phyloP scores from a whole-genome alignment of 805 yeast species.

The Candida fluviatilis region DNA sequence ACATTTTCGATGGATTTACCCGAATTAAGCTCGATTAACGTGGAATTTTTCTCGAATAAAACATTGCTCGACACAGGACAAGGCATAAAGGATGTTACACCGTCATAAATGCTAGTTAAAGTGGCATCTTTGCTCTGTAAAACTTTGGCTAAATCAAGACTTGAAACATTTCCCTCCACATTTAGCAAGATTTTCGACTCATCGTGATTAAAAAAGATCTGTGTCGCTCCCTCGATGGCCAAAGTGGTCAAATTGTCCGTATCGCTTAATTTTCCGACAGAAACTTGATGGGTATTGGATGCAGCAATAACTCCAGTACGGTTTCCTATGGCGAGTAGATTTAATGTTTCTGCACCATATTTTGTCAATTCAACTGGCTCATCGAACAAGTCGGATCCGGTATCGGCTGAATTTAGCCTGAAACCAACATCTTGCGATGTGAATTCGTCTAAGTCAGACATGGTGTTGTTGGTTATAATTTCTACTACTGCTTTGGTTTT shows the following conservation, averaged over 20 bases:
- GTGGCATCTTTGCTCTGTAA: conserved; percentile 1
- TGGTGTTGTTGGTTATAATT: background rate
- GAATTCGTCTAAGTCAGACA: conserved; percentile 13
- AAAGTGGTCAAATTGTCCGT: conserved; percentile 10
- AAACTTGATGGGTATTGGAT: conserved; percentile 23
- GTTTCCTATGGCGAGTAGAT: conserved; percentile 27
- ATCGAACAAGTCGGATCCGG: conserved; percentile 23
- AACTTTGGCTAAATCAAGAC: background rate
- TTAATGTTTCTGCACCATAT: conserved; percentile 13
- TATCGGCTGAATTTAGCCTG: conserved; percentile 21
- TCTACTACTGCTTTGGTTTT: background rate
- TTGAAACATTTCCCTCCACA: background rate
- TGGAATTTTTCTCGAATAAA: background rate
- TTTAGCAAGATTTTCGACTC: conserved; percentile 23
- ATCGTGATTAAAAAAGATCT: conserved; percentile 24
- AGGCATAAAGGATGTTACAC: background rate
- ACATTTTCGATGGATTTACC: conserved; percentile 6
- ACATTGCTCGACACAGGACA: background rate
- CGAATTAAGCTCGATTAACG: background rate
- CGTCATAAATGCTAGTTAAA: conserved; percentile 2
- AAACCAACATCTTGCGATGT: conserved; percentile 38
- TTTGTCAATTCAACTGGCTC: conserved; percentile 19
- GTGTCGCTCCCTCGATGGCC: conserved; percentile 9
- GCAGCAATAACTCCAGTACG: conserved; percentile 23
- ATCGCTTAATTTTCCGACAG: conserved; percentile 20